phyloP scores from a whole-genome alignment of 805 yeast species.

The Wickerhamiella parazyma region DNA sequence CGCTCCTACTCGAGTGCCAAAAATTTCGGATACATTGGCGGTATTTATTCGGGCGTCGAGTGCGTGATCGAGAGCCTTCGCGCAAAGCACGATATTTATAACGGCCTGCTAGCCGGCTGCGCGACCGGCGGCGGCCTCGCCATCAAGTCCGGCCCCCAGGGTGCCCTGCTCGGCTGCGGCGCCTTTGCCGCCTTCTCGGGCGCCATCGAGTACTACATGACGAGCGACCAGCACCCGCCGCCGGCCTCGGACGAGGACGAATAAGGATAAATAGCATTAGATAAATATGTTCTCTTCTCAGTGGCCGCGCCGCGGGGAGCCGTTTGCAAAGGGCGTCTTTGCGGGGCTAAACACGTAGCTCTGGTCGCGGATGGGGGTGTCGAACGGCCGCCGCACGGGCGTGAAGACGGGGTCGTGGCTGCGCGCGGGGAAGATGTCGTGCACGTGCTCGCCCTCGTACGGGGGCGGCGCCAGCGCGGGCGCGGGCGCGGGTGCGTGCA shows the following conservation, averaged over 20 bases:
- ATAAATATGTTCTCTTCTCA: background rate
- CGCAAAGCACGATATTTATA: conserved; percentile 84
- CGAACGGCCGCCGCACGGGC: conserved; percentile 20
- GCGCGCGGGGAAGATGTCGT: conserved; percentile 28
- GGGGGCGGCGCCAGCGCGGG: background rate
- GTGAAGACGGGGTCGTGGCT: conserved; percentile 27
- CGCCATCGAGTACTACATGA: conserved; percentile 62
- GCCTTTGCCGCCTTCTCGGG: conserved; percentile 90
- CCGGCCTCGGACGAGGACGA: conserved; percentile 77
- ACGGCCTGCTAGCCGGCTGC: conserved; percentile 89
- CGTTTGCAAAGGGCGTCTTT: conserved; percentile 11
- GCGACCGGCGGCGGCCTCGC: conserved; percentile 95
- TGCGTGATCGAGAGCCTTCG: conserved; percentile 74
- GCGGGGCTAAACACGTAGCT: conserved; percentile 20
- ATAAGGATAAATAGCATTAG: conserved; percentile 11
- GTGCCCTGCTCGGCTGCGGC: conserved; percentile 84
- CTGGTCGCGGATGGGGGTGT: conserved; percentile 22
- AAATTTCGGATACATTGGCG: conserved; percentile 86
- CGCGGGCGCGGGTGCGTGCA: no score
- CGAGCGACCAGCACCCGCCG: conserved; percentile 70
- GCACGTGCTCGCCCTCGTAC: conserved; percentile 3
- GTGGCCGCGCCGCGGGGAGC: conserved; percentile 14
- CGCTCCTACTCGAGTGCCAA: conserved; percentile 83
- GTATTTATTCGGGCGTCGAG: conserved; percentile 84
- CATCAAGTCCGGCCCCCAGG: conserved; percentile 83